A percentile compares a stretch with the other conserved stretches of the same genome.
phyloP scores from a whole-genome alignment of 345 rosid species.

The Hibiscus tridactylites region DNA sequence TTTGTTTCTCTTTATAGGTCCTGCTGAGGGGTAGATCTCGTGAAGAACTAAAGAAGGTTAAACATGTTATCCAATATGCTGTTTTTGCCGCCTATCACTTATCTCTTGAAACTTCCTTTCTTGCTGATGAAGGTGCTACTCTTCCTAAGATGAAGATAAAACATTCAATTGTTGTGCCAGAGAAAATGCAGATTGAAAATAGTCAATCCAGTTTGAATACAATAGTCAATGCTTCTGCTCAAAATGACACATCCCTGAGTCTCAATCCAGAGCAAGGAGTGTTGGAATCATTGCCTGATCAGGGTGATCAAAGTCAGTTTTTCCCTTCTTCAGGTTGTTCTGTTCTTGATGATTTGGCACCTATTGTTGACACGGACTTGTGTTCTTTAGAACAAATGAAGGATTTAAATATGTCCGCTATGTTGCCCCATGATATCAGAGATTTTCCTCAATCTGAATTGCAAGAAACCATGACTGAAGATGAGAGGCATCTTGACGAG shows the following conservation, averaged over 20 bases:
- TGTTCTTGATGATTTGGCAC: conserved; percentile 22
- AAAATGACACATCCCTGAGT: conserved; percentile 24
- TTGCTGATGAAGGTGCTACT: conserved; percentile 98
- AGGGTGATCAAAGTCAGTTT: conserved; percentile 26
- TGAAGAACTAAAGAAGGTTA: conserved; percentile 85
- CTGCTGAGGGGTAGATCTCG: conserved; percentile 64
- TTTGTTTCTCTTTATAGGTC: conserved; percentile 41
- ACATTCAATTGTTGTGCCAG: conserved; percentile 33
- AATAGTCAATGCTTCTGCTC: conserved; percentile 21
- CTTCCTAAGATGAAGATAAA: conserved; percentile 56
- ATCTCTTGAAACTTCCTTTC: conserved; percentile 93
- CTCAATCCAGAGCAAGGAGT: conserved; percentile 27
- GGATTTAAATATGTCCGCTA: conserved; percentile 15
- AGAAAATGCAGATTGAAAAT: conserved; percentile 33
- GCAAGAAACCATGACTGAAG: conserved; percentile 27
- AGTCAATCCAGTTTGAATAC: conserved; percentile 19
- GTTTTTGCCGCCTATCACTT: conserved; percentile 96
- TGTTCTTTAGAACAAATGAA: conserved; percentile 20
- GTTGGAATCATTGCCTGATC: conserved; percentile 29
- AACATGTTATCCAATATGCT: conserved; percentile 80
- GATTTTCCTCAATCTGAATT: conserved; percentile 24
- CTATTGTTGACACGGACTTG: conserved; percentile 23
- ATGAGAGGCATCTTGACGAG: conserved; percentile 27
- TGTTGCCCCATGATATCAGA: conserved; percentile 15
- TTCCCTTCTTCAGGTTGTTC: conserved; percentile 24